Percentiles rank a stretch among this genome's conserved stretches.
These are phyloP conservation scores for Artemisia argyi DNA, from an alignment of 129 eudicot species.

Conservation along the genomic window DNA sequence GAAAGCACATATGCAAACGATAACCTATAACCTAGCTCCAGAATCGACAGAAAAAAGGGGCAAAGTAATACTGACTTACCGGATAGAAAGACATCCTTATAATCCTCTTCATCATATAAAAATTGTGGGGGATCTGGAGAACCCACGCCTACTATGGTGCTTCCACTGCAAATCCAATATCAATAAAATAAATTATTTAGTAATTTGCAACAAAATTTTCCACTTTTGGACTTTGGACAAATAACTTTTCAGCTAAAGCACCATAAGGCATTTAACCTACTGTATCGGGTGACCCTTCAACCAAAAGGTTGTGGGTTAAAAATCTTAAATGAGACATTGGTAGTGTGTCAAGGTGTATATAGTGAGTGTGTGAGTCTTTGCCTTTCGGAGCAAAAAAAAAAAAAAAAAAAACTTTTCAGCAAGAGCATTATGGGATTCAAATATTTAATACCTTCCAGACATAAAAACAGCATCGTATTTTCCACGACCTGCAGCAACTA, in stretches of 20 bases:
- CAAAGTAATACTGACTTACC: conserved; percentile 41
- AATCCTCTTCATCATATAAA: conserved; percentile 89
- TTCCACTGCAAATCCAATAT: conserved; percentile 65
- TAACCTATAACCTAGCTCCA: not conserved
- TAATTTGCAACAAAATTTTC: not conserved
- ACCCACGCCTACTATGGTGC: conserved; percentile 97
- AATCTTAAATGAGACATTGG: too few species aligned
- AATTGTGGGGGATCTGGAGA: conserved; percentile 96
- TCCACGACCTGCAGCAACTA: conserved; percentile 89
- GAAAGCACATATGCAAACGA: too few species aligned
- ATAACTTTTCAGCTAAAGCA: too few species aligned
- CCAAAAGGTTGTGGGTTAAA: not conserved
- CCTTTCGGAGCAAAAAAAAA: not conserved
- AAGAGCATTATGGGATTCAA: too few species aligned
- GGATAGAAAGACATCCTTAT: conserved; percentile 85
- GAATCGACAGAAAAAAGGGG: conserved; percentile 8
- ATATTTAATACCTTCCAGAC: conserved; percentile 81
- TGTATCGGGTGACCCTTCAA: not conserved
- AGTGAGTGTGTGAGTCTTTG: too few species aligned
- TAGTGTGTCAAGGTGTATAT: too few species aligned
- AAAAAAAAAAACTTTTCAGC: too few species aligned
- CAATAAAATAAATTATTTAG: not conserved
- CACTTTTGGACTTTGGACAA: too few species aligned
- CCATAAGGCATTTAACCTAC: too few species aligned
- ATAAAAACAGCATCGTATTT: conserved; percentile 93